Evolutionary conservation across 2,329 filamentous ascomycete genomes (phyloP).

Genomic region (Calonectria pseudoreteaudii): DNA sequence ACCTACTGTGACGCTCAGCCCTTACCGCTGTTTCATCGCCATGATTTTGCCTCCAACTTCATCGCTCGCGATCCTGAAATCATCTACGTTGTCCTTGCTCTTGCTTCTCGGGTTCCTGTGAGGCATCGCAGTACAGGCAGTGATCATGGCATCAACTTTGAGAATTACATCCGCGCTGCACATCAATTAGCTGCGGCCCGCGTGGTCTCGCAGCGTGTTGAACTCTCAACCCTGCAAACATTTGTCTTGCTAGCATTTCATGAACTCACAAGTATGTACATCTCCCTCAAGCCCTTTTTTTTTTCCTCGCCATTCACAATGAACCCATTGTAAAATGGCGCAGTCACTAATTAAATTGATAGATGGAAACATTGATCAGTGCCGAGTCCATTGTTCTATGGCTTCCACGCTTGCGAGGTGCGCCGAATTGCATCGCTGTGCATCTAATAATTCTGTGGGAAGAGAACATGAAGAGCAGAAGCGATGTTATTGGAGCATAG

Average conservation of each 20-base stretch:
- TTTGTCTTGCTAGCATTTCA: constrained; percentile 2
- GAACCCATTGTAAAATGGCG: not conserved
- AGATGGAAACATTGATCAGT: constrained; percentile 1
- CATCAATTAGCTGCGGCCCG: not conserved
- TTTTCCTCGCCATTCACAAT: not conserved
- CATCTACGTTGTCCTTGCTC: not conserved
- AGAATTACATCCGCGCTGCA: not conserved
- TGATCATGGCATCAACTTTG: not conserved
- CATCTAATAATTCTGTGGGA: not conserved
- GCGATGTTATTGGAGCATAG: constrained; percentile 2
- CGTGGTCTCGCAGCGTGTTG: not conserved
- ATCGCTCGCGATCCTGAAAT: not conserved
- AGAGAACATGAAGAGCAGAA: not conserved
- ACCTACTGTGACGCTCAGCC: constrained; percentile 6
- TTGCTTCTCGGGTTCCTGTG: not conserved
- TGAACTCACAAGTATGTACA: not conserved
- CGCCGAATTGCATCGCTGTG: not conserved
- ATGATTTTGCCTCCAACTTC: not conserved
- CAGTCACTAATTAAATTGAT: not conserved
- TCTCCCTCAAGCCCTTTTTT: not conserved
- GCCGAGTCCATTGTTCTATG: not conserved
- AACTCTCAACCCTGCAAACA: not conserved
- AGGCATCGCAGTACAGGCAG: not conserved
- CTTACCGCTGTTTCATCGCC: not conserved
- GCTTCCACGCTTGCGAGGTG: not conserved